Percentiles rank a stretch among this genome's conserved stretches.
phyloP scores from a whole-genome alignment of 129 eudicot genomes.

The Tagetes patula region DNA sequence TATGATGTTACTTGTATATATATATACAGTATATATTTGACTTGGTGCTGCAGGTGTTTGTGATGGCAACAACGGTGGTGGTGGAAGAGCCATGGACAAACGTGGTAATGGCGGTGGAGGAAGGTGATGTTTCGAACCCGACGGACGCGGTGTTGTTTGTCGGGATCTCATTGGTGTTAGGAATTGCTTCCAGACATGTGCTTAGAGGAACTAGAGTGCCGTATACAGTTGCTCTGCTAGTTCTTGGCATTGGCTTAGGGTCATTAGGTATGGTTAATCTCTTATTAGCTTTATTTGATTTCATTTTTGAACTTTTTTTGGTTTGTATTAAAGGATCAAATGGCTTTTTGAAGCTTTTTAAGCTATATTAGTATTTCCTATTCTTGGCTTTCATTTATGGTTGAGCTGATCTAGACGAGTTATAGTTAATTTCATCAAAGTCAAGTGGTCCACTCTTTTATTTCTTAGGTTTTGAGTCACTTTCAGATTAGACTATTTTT shows the following conservation, averaged over 20 bases:
- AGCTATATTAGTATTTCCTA: not conserved
- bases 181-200: constrained; percentile 74
- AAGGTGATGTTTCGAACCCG: constrained; percentile 37
- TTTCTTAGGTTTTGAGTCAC: too few species aligned
- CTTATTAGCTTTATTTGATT: not conserved
- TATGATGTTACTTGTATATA: too few species aligned
- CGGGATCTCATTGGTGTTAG: constrained; percentile 69
- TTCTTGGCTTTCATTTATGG: not conserved
- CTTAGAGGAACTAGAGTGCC: constrained; percentile 91
- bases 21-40: too few species aligned
- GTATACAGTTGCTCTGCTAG: constrained; percentile 83
- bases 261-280: constrained; percentile 52
- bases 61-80: constrained; percentile 43
- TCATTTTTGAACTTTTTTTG: not conserved
- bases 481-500: too few species aligned
- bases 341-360: too few species aligned
- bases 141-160: constrained; percentile 80
- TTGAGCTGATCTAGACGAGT: not conserved
- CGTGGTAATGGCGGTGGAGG: constrained; percentile 37
- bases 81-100: not conserved
- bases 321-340: too few species aligned
- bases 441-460: too few species aligned
- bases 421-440: not conserved
- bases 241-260: constrained; percentile 83
- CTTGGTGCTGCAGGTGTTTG: not conserved